Evolutionary conservation across 768 basidiomycete species (phyloP).

Genomic region (Lactifluus volemus): DNA sequence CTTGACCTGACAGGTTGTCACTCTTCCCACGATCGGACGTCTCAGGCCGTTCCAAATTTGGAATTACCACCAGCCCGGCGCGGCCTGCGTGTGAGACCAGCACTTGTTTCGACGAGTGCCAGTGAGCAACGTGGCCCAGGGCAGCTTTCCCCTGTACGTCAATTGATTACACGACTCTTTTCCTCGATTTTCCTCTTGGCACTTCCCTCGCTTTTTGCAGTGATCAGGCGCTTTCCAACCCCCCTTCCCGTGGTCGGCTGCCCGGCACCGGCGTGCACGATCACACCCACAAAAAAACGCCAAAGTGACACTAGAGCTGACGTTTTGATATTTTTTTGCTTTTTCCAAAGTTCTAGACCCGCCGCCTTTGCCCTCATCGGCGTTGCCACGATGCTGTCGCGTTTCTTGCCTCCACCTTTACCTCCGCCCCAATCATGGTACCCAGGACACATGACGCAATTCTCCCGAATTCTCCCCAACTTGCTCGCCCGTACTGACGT

Average conservation of each 20-base stretch:
- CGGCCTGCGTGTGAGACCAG: not conserved
- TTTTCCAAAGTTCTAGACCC: not conserved
- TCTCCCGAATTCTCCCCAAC: constrained; percentile 65
- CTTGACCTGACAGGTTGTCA: not conserved
- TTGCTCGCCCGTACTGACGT: constrained; percentile 79
- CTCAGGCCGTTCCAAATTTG: not conserved
- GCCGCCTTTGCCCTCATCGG: not conserved
- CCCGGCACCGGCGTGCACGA: constrained; percentile 5
- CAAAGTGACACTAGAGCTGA: constrained; percentile 7
- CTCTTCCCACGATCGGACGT: constrained; percentile 10
- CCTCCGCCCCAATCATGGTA: constrained; percentile 86
- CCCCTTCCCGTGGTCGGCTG: not conserved
- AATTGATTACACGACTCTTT: not conserved
- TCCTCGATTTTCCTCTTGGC: not conserved
- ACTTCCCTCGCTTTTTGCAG: not conserved
- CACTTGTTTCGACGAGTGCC: not conserved
- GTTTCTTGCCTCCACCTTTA: constrained; percentile 39
- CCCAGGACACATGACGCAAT: constrained; percentile 92
- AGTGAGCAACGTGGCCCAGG: constrained; percentile 3
- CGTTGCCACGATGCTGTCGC: constrained; percentile 26
- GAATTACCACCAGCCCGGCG: constrained; percentile 6
- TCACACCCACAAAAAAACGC: not conserved
- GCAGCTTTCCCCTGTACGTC: constrained; percentile 11
- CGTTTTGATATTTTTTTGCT: not conserved
- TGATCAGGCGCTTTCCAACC: not conserved